A percentile compares a stretch with the other conserved stretches of the same genome.
These are phyloP conservation scores for Candida morakotiae DNA, from an alignment of 805 yeast genomes.

Conservation along the genomic window DNA sequence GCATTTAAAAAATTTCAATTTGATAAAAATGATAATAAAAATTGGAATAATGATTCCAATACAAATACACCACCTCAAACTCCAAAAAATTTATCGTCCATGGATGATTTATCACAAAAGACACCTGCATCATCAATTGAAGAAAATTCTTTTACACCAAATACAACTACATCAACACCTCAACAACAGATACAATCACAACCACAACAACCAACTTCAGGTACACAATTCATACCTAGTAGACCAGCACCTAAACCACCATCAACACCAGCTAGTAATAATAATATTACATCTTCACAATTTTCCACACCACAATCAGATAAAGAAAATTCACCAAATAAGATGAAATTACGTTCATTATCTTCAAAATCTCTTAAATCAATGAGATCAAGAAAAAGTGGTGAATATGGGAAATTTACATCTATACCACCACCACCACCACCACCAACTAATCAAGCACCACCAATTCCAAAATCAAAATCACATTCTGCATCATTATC, in stretches of 20 bases:
- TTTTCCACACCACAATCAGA: constrained; percentile 11
- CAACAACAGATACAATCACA: constrained; percentile 2
- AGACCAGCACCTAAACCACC: constrained; percentile 69
- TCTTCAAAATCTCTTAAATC: constrained; percentile 36
- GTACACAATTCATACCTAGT: constrained; percentile 53
- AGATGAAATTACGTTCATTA: constrained; percentile 22
- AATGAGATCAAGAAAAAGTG: constrained; percentile 23
- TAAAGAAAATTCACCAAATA: constrained; percentile 5
- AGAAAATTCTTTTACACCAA: not conserved
- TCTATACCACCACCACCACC: constrained; percentile 13
- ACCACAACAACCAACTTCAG: constrained; percentile 24
- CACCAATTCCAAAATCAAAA: constrained; percentile 38
- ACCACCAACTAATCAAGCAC: constrained; percentile 30
- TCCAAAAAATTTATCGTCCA: constrained; percentile 1
- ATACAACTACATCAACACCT: constrained; percentile 5
- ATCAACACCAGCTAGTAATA: constrained; percentile 10
- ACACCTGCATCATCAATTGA: constrained; percentile 4
- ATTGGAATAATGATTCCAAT: constrained; percentile 5
- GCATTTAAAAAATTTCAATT: constrained; percentile 42
- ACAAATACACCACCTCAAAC: constrained; percentile 7
- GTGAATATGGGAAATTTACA: constrained; percentile 11
- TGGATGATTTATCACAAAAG: not conserved
- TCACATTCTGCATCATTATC: constrained; percentile 38
- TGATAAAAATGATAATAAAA: constrained; percentile 12
- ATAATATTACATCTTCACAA: constrained; percentile 1